These are phyloP conservation scores for Paraglomus occultum DNA, from an alignment of 192 early-diverging fungal genomes.

Conservation along the genomic window DNA sequence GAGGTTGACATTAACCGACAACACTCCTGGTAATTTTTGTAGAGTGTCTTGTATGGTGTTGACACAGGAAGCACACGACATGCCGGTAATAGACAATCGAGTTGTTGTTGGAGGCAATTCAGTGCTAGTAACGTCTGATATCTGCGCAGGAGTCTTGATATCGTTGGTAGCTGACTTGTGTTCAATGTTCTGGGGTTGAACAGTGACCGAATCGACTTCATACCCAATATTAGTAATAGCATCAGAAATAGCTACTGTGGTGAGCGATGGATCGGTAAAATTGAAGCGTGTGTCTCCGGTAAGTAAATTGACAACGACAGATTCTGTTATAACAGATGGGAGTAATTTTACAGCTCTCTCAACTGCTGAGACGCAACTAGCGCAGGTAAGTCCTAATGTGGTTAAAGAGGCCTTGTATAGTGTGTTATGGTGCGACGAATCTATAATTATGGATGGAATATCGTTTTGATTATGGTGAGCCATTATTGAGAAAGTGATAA, in stretches of 20 bases:
- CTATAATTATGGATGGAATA: too few species aligned
- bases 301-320: conserved; percentile 68
- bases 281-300: conserved; percentile 58
- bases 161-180: conserved; percentile 27
- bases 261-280: conserved; percentile 31
- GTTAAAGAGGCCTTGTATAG: conserved; percentile 45
- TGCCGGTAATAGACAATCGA: conserved; percentile 58
- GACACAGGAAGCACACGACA: conserved; percentile 89
- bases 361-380: conserved; percentile 77
- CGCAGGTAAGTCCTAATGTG: conserved; percentile 84
- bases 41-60: conserved; percentile 57
- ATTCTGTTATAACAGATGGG: conserved; percentile 49
- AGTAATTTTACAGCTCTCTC: conserved; percentile 48
- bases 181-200: conserved; percentile 38
- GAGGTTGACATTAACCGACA: conserved; percentile 50
- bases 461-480: too few species aligned
- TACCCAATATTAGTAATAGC: conserved; percentile 75
- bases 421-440: too few species aligned
- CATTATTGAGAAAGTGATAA: too few species aligned
- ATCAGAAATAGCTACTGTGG: conserved; percentile 33
- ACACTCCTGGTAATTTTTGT: conserved; percentile 41
- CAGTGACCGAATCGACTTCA: conserved; percentile 50
- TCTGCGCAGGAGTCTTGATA: background rate
- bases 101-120: conserved; percentile 25
- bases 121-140: background rate